Conservation (phyloP, 306 rosid genomes). For the Boehmeria nivea region DNA sequence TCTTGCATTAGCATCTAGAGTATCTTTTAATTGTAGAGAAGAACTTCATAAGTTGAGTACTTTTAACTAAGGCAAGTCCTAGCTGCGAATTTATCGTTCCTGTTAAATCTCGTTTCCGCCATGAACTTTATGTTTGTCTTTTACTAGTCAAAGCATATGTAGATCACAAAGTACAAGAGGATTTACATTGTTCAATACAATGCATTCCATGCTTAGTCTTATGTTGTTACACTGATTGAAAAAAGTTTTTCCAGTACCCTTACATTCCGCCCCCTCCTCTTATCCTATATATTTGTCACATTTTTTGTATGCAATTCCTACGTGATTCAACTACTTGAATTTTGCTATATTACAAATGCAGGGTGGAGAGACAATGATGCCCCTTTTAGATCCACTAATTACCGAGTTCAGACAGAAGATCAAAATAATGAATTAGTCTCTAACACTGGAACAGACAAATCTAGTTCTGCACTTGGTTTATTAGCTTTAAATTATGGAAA, state of each 20-base stretch:
- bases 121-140: not conserved
- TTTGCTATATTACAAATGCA: slow-evolving; percentile 16
- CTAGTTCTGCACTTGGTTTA: slow-evolving; percentile 76
- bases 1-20: slow-evolving; percentile 17
- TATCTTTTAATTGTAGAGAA: slow-evolving; percentile 8
- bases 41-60: not conserved
- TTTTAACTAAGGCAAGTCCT: not conserved
- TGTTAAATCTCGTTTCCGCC: not conserved
- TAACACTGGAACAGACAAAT: slow-evolving; percentile 34
- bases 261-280: too few species aligned
- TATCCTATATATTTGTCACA: not conserved
- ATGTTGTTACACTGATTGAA: not conserved
- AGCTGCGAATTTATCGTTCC: not conserved
- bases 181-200: not conserved
- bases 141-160: not conserved
- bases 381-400: slow-evolving; percentile 35
- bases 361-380: slow-evolving; percentile 40
- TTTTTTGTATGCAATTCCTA: not conserved
- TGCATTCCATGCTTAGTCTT: not conserved
- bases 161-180: not conserved
- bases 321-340: not conserved
- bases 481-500: slow-evolving; percentile 82
- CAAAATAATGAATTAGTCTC: slow-evolving; percentile 27
- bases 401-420: slow-evolving; percentile 28
- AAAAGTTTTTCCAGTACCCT: too few species aligned